Base-by-base conservation (phyloP, 2,329 filamentous ascomycete species). In the Colletotrichum eremochloae region DNA sequence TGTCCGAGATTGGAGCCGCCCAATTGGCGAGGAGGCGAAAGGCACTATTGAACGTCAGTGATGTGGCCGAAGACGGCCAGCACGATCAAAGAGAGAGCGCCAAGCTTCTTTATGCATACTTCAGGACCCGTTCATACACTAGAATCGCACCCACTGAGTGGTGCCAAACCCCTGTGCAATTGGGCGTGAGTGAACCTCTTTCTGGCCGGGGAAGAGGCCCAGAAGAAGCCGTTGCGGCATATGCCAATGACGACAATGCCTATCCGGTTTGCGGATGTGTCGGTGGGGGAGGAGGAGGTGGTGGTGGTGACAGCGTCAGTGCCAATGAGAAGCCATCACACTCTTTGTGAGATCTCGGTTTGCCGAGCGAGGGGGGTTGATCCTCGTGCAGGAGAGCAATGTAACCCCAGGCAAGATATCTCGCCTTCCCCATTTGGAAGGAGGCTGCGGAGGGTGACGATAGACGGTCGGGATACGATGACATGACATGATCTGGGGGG, bases 91-190 rank as follows among this genome's bases (percentile, higher is more conserved):
- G 40, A 29, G 29, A 40, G 29, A 42, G 42, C 40, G 66, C 38
- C 66, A 64, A 64, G 53, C 66, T 69, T 36, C 29, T 38, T 64
- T 61, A 58, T 63, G 68, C 68, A 68, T 69, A 69, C 68, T 33
- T 48, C 29, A 44, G 24, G 40, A 29, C 58, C 48, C 11, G 20
- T 14, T 36, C 46, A 24, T 48, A 2, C 24, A 24, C 24, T 24
- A 20, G 15, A 3, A 40, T 38, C 33, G 33, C 12, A 20, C 18
- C 20, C 38, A 46, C 18, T n/a, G 6, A 40, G n/a, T 24, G 8
- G n/a, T 14, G 3, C 15, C 38, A 8, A 56, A 42, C 63, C 48
- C 63, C 31, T 67, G 63, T 42, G 31, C 7, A n/a, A 6, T 14
- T 36, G 18, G 42, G 6, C 14, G 36, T 15, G 18, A 42, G n/a